phyloP scores from a whole-genome alignment of 169 alveolate genomes.

The Miamiensis avidus region DNA sequence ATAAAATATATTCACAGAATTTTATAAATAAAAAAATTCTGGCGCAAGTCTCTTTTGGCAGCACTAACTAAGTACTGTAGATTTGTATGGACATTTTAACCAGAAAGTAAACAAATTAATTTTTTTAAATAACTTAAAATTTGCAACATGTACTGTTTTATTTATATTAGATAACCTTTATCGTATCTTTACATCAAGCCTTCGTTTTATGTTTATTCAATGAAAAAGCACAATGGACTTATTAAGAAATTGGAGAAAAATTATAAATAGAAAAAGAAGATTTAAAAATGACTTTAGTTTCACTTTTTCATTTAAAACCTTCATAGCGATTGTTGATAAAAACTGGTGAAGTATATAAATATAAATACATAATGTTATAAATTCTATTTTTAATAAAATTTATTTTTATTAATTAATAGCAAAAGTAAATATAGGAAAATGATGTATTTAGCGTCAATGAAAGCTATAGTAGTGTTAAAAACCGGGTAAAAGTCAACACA shows the following conservation, averaged over 20 bases:
- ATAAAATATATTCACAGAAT: not conserved
- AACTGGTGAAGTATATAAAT: constrained; percentile 21
- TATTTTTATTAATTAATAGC: not conserved
- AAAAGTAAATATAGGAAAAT: not conserved
- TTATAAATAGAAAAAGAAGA: constrained; percentile 14
- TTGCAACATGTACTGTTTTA: not conserved
- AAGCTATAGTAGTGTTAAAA: constrained; percentile 19
- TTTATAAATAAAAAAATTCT: not conserved
- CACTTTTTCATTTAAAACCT: constrained; percentile 12
- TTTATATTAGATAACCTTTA: not conserved
- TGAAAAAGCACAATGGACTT: constrained; percentile 1
- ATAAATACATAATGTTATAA: not conserved
- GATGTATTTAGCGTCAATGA: constrained; percentile 23
- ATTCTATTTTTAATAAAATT: not conserved
- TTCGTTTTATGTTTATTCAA: constrained; percentile 9
- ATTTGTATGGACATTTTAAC: not conserved
- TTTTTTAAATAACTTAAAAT: too few species aligned
- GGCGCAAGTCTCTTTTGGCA: not conserved
- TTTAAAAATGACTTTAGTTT: constrained; percentile 16
- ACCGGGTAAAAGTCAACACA: constrained; percentile 9
- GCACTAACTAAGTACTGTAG: not conserved
- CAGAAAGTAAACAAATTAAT: not conserved
- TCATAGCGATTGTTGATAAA: constrained; percentile 6
- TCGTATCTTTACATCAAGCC: constrained; percentile 1
- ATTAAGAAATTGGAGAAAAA: not conserved